Evolutionary conservation across 257 asterid genomes (phyloP).

Genomic region (Anisodus tanguticus): DNA sequence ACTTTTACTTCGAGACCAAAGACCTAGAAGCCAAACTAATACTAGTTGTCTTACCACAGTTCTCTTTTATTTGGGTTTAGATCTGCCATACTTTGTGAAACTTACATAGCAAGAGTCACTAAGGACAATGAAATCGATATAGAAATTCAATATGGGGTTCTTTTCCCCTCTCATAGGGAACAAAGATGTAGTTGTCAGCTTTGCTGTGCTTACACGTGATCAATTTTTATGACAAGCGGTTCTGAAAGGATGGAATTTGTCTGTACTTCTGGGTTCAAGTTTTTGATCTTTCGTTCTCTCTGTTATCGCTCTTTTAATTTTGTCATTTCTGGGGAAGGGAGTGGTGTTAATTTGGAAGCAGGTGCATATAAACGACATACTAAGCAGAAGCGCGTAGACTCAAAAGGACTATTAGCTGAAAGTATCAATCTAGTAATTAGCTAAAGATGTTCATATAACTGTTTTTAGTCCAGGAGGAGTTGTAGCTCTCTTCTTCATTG

Average conservation of each 20-base stretch:
- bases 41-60: neutral
- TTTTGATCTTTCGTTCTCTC: neutral
- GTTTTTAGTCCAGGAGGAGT: neutral
- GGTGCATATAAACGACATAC: neutral
- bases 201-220: neutral
- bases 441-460: neutral
- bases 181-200: neutral
- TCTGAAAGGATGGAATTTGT: neutral
- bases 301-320: neutral
- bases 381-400: too few relatives aligned
- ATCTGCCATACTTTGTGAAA: conserved; percentile 11
- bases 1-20: neutral
- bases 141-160: neutral
- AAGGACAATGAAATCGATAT: neutral
- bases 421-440: conserved; percentile 20
- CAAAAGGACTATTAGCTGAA: neutral
- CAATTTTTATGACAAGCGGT: neutral
- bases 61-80: neutral
- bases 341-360: neutral
- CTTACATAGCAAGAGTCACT: neutral
- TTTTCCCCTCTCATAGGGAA: neutral
- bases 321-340: neutral
- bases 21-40: neutral
- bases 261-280: conserved; percentile 14
- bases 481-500: conserved; percentile 16